Conservation (phyloP, 2,329 filamentous ascomycete species). For the Lomentospora prolificans region DNA sequence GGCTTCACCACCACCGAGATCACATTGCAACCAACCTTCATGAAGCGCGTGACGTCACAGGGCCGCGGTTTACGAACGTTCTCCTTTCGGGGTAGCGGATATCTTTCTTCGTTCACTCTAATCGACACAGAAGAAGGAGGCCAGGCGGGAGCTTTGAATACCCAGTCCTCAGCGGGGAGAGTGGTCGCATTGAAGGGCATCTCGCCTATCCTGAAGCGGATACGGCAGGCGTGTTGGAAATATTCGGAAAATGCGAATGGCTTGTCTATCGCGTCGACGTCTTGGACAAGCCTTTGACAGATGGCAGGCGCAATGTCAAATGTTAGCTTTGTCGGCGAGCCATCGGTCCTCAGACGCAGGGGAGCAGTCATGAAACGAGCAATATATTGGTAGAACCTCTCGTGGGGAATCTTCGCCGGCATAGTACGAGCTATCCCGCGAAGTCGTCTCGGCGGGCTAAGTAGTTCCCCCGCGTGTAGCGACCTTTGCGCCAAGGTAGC, state of each 20-base stretch:
- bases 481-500: not conserved
- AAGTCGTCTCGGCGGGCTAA: not conserved
- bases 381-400: constrained; percentile 6
- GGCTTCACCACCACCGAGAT: constrained; percentile 41
- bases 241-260: not conserved
- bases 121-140: not conserved
- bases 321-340: not conserved
- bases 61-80: constrained; percentile 70
- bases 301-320: not conserved
- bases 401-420: not conserved
- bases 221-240: not conserved
- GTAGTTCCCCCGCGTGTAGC: not conserved
- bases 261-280: not conserved
- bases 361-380: not conserved
- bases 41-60: constrained; percentile 56
- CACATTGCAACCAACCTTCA: constrained; percentile 51
- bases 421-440: too few relatives aligned
- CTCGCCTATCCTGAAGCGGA: constrained; percentile 5
- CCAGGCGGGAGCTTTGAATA: not conserved
- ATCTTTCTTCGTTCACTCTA: constrained; percentile 1
- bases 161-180: not conserved
- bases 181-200: not conserved
- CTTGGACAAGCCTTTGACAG: not conserved
- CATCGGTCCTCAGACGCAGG: not conserved
- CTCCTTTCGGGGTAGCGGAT: constrained; percentile 47